Base-by-base conservation (phyloP, 805 yeast species). In the Hanseniaspora meyeri region DNA sequence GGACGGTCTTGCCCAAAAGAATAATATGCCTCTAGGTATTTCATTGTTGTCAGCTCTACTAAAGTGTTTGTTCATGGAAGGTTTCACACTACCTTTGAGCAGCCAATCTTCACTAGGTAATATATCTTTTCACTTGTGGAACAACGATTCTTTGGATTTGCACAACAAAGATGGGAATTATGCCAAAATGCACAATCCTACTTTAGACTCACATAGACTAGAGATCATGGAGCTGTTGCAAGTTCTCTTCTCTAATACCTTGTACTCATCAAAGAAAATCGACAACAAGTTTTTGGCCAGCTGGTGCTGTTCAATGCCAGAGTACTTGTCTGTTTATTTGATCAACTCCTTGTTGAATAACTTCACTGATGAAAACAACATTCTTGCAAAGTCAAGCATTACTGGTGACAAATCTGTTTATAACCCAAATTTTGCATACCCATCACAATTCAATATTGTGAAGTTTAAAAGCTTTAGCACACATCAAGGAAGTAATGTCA, bases 271-370 rank as follows among this genome's bases (percentile, higher is more conserved):
- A 2, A 61, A 63, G 4, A 48, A 50, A 40, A 59, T 51, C 8
- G 95, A 91, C 0, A 80, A 87, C 37, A 74, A 78, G 50, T 86
- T 78, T 64, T 64, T 85, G 47, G 77, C 85, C 0, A 73, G 76
- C 7, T 68, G 82, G 51, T 82, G 77, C 43, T 69, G 77, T 14
- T 70, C 72, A 5, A 69, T 74, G 43, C 83, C 79, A 6, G 78
- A 72, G 64, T 68, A 71, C 51, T 78, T 75, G 60, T 66, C 73
- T 36, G 65, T 75, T 51, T 77, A 79, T 27, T 73, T 78, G 57
- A 76, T 85, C 2, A 83, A 89, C 61, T 86, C 96, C 2, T 69
- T 88, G 17, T 63, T 87, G 11, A 91, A 90, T 66, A 53, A 65
- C 78, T 5, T 69, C 77, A 17, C 43, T 42, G 54, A 55, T 16